These are phyloP conservation scores for Phytophthora europaea DNA, from an alignment of 352 stramenopile genomes.

Conservation along the genomic window DNA sequence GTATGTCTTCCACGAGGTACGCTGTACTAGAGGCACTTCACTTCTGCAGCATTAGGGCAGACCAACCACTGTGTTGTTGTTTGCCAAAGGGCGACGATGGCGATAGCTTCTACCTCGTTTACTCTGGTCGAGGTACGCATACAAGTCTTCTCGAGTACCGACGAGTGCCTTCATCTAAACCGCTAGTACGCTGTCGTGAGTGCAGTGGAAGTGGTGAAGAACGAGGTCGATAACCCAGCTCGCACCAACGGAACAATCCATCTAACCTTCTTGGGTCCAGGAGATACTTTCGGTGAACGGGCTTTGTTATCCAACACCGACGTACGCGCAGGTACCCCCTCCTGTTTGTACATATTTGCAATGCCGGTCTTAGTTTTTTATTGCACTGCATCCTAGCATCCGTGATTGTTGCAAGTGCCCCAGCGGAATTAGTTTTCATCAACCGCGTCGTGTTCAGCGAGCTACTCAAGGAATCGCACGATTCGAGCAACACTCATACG, in stretches of 20 bases:
- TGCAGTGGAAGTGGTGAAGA: constrained; percentile 69
- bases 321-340: constrained; percentile 60
- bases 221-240: constrained; percentile 27
- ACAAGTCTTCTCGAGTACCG: not conserved
- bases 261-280: constrained; percentile 55
- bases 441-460: constrained; percentile 76
- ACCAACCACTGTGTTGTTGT: not conserved
- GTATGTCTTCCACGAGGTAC: constrained; percentile 75
- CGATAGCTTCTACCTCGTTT: constrained; percentile 86
- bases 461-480: constrained; percentile 70
- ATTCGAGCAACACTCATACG: constrained; percentile 44
- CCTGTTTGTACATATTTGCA: not conserved
- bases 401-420: constrained; percentile 58
- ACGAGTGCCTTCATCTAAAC: not conserved
- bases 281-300: constrained; percentile 84
- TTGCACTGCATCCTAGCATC: constrained; percentile 48
- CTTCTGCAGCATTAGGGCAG: not conserved
- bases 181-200: not conserved
- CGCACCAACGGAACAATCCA: constrained; percentile 41
- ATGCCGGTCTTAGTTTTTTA: not conserved
- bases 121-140: constrained; percentile 68
- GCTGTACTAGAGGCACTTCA: not conserved
- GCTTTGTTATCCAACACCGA: constrained; percentile 72
- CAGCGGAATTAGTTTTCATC: constrained; percentile 75
- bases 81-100: constrained; percentile 68